phyloP scores from a whole-genome alignment of 768 basidiomycete genomes.

The Galerina sulciceps region DNA sequence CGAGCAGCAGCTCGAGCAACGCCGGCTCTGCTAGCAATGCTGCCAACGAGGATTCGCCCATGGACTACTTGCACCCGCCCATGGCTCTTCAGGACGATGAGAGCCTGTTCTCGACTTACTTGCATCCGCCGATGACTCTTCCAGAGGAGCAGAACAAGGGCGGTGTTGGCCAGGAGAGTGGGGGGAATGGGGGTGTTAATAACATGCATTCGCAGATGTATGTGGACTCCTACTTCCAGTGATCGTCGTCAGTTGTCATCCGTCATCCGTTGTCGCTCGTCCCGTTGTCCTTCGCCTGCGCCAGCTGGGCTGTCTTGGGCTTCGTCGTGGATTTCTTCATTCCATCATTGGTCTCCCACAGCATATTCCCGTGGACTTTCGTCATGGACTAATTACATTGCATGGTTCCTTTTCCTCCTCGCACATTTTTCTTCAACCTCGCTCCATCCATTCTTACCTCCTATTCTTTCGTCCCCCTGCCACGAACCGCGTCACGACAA shows the following conservation, averaged over 20 bases:
- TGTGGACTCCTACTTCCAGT: conserved; percentile 22
- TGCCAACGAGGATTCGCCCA: conserved; percentile 57
- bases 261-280: neutral
- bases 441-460: neutral
- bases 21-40: conserved; percentile 3
- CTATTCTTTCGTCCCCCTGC: neutral
- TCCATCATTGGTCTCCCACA: neutral
- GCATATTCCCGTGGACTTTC: conserved; percentile 12
- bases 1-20: conserved; percentile 8
- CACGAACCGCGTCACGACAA: conserved; percentile 7
- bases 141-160: conserved; percentile 35
- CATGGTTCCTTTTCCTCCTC: conserved; percentile 17
- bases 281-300: conserved; percentile 3
- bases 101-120: conserved; percentile 51
- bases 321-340: conserved; percentile 6
- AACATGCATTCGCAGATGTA: conserved; percentile 28
- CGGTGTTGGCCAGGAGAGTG: conserved; percentile 11
- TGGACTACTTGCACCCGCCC: conserved; percentile 75
- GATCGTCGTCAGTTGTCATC: neutral
- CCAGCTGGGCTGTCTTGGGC: conserved; percentile 19
- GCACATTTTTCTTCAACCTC: conserved; percentile 15
- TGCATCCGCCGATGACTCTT: conserved; percentile 50
- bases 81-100: conserved; percentile 71
- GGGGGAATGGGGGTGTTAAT: neutral
- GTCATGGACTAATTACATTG: conserved; percentile 14